phyloP scores from a whole-genome alignment of 2,329 filamentous ascomycete genomes.

The Cucurbitaria berberidis region DNA sequence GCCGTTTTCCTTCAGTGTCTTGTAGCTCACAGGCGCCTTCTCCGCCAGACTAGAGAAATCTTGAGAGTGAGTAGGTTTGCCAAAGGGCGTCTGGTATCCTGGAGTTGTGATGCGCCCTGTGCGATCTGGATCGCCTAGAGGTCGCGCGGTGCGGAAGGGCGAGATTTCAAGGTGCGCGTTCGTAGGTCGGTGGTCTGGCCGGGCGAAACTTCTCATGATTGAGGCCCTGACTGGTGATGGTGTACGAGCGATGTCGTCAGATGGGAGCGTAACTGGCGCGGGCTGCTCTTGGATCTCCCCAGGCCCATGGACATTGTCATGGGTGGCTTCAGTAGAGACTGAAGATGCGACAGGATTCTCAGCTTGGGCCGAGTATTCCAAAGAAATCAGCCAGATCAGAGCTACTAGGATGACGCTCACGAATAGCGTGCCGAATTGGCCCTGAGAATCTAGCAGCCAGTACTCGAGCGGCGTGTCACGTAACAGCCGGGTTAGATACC shows the following conservation, averaged over 20 bases:
- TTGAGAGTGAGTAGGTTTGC: not conserved
- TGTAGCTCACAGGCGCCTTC: not conserved
- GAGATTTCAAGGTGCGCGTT: conserved; percentile 1
- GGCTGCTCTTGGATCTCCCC: too few species aligned
- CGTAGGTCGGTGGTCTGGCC: not conserved
- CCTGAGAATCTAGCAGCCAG: not conserved
- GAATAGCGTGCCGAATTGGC: not conserved
- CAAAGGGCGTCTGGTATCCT: not conserved
- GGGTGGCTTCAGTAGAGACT: not conserved
- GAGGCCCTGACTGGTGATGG: too few species aligned
- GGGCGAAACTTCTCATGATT: conserved; percentile 2
- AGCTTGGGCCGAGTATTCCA: not conserved
- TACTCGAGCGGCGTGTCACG: not conserved
- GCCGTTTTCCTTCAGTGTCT: not conserved
- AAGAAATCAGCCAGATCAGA: not conserved
- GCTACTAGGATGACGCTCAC: not conserved
- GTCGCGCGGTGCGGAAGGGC: not conserved
- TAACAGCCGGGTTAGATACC: not conserved
- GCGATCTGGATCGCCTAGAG: not conserved
- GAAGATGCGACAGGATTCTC: not conserved
- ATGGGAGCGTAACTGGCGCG: too few species aligned
- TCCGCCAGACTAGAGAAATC: not conserved
- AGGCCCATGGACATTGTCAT: not conserved
- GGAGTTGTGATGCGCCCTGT: not conserved
- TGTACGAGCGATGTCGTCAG: too few species aligned